A percentile compares a stretch with the other conserved stretches of the same genome.
These are phyloP conservation scores for Pichiaceae sp. DNA, from an alignment of 1,139 yeast genomes.

Conservation along the genomic window DNA sequence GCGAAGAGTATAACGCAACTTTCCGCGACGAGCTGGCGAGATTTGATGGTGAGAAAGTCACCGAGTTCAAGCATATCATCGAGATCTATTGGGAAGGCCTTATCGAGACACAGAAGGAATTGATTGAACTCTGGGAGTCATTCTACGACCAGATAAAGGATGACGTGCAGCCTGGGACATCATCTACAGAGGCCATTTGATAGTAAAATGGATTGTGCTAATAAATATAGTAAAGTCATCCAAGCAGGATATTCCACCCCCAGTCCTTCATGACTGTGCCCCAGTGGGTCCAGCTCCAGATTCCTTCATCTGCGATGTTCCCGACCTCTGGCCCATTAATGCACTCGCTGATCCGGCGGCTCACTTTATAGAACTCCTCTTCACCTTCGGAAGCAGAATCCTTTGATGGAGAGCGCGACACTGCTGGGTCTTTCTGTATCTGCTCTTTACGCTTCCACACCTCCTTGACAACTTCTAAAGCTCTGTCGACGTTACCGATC, in stretches of 20 bases:
- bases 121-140: conserved; percentile 93
- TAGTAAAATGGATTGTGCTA: neutral
- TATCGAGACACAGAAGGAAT: conserved; percentile 89
- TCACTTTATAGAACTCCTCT: conserved; percentile 15
- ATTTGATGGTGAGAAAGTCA: conserved; percentile 71
- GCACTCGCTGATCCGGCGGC: conserved; percentile 24
- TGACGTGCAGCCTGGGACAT: no score
- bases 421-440: conserved; percentile 18
- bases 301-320: conserved; percentile 26
- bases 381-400: conserved; percentile 25
- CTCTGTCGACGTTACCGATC: conserved; percentile 59
- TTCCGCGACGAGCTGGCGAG: conserved; percentile 60
- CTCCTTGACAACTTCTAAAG: conserved; percentile 61
- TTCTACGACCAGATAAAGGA: conserved; percentile 42
- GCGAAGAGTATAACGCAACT: conserved; percentile 28
- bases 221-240: conserved; percentile 7
- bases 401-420: neutral
- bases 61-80: conserved; percentile 82
- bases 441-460: conserved; percentile 59
- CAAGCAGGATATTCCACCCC: conserved; percentile 65
- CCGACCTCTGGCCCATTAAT: conserved; percentile 37
- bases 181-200: conserved; percentile 1
- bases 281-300: conserved; percentile 57
- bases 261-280: conserved; percentile 62
- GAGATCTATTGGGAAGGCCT: conserved; percentile 88